phyloP scores from a whole-genome alignment of 2,329 filamentous ascomycete genomes.

The Rhinocladiella mackenziei region DNA sequence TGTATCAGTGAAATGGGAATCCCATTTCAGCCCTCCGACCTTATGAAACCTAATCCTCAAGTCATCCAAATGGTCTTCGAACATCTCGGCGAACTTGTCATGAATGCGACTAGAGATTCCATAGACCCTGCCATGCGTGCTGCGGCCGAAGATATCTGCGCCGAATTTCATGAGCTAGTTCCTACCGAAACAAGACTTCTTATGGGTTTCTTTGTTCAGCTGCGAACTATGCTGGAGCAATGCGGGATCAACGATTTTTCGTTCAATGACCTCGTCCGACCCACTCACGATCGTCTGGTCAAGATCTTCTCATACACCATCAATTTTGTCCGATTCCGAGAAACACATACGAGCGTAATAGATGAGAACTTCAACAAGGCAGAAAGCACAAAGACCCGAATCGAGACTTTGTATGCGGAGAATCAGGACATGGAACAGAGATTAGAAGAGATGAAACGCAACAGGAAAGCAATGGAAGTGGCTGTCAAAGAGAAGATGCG shows the following conservation, averaged over 20 bases:
- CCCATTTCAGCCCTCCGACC: slow-evolving; percentile 76
- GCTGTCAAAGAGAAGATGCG: slow-evolving; percentile 79
- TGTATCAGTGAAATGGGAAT: slow-evolving; percentile 98
- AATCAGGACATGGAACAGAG: slow-evolving; percentile 83
- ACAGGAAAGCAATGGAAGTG: slow-evolving; percentile 73
- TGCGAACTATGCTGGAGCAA: slow-evolving; percentile 73
- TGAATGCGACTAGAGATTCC: slow-evolving; percentile 88
- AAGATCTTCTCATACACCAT: slow-evolving; percentile 98
- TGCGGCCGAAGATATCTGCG: slow-evolving; percentile 77
- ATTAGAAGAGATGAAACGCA: slow-evolving; percentile 74
- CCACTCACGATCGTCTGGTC: slow-evolving; percentile 81
- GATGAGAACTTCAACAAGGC: slow-evolving; percentile 91
- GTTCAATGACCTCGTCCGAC: slow-evolving; percentile 86
- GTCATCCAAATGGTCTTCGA: slow-evolving; percentile 98
- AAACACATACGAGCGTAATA: slow-evolving; percentile 83
- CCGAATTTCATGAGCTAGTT: slow-evolving; percentile 77
- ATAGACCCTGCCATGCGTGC: slow-evolving; percentile 94
- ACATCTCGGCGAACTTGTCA: slow-evolving; percentile 90
- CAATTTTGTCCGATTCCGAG: slow-evolving; percentile 96
- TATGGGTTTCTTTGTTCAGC: slow-evolving; percentile 88
- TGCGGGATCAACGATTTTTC: slow-evolving; percentile 93
- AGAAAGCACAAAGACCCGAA: slow-evolving; percentile 78
- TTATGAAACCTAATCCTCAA: slow-evolving; percentile 88
- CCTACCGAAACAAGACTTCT: slow-evolving; percentile 85
- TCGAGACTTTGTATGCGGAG: slow-evolving; percentile 77